phyloP scores from a whole-genome alignment of 768 basidiomycete genomes.

The Tricholoma matsutake region DNA sequence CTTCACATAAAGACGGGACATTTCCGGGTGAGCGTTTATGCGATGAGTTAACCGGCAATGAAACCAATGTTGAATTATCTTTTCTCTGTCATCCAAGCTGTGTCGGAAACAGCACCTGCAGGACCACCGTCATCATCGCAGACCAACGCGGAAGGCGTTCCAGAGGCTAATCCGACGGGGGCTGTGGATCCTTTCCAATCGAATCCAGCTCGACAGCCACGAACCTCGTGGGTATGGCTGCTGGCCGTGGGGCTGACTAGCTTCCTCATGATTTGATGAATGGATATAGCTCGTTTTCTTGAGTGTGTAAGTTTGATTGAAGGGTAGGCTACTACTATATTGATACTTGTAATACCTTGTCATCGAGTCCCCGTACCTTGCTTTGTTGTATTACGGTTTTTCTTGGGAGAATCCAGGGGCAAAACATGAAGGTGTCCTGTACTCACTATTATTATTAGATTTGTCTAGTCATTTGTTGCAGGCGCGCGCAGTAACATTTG shows the following conservation, averaged over 20 bases:
- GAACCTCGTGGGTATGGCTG: neutral
- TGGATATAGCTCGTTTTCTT: neutral
- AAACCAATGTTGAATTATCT: neutral
- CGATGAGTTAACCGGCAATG: neutral
- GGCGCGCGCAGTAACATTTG: too few relatives aligned
- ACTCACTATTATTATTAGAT: neutral
- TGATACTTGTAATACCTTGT: neutral
- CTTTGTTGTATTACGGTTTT: neutral
- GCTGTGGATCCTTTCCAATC: neutral
- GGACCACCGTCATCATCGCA: slow-evolving; percentile 21
- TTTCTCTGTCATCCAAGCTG: slow-evolving; percentile 25
- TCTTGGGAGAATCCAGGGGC: neutral
- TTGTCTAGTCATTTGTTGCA: neutral
- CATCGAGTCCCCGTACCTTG: neutral
- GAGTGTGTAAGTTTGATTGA: neutral
- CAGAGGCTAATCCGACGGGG: slow-evolving; percentile 15
- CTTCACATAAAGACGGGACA: slow-evolving; percentile 29
- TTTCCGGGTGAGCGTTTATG: slow-evolving; percentile 29
- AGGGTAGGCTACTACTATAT: neutral
- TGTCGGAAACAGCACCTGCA: slow-evolving; percentile 40
- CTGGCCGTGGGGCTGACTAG: neutral
- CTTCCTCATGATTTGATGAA: neutral
- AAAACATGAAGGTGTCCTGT: neutral
- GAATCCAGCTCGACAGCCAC: neutral
- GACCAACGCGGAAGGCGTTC: slow-evolving; percentile 23